Percentiles rank a stretch among this genome's conserved stretches.
phyloP scores from a whole-genome alignment of 768 basidiomycete species.

The Wakefieldia striispora region DNA sequence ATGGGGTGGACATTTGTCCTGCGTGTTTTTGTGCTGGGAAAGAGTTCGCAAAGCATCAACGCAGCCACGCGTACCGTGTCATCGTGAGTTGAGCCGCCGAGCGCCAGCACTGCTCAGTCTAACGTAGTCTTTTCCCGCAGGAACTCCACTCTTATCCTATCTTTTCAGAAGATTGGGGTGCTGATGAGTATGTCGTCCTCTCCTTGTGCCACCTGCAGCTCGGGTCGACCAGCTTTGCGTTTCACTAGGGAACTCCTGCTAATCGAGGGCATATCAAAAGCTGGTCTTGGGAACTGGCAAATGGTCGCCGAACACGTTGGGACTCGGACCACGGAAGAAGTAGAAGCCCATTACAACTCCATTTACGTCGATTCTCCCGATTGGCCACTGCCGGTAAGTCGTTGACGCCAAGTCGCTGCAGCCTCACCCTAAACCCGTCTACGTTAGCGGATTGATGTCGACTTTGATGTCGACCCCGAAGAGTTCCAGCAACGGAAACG shows the following conservation, averaged over 20 bases:
- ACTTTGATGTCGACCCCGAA: slow-evolving; percentile 72
- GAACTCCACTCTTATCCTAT: slow-evolving; percentile 97
- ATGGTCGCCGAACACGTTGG: slow-evolving; percentile 95
- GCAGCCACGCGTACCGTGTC: slow-evolving; percentile 86
- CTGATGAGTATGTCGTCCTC: slow-evolving; percentile 75
- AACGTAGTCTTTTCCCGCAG: slow-evolving; percentile 39
- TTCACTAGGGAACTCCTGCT: slow-evolving; percentile 76
- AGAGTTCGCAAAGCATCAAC: slow-evolving; percentile 83
- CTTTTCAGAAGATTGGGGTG: slow-evolving; percentile 94
- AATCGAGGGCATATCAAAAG: slow-evolving; percentile 80
- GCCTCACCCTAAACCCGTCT: not conserved
- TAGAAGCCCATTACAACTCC: slow-evolving; percentile 81
- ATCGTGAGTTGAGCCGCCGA: slow-evolving; percentile 52
- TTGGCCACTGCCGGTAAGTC: slow-evolving; percentile 80
- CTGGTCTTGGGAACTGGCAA: slow-evolving; percentile 95
- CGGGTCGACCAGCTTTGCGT: slow-evolving; percentile 2
- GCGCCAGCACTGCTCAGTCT: slow-evolving; percentile 1
- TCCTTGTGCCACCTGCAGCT: not conserved
- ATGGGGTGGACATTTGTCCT: slow-evolving; percentile 92
- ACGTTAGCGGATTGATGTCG: slow-evolving; percentile 42
- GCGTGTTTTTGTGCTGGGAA: slow-evolving; percentile 89
- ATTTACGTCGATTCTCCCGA: slow-evolving; percentile 76
- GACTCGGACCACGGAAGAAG: slow-evolving; percentile 90
- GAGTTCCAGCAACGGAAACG: slow-evolving; percentile 91
- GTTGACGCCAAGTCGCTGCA: slow-evolving; percentile 3